Base-by-base conservation (phyloP, 2,329 filamentous ascomycete genomes). In the Pseudogymnoascus sp. region DNA sequence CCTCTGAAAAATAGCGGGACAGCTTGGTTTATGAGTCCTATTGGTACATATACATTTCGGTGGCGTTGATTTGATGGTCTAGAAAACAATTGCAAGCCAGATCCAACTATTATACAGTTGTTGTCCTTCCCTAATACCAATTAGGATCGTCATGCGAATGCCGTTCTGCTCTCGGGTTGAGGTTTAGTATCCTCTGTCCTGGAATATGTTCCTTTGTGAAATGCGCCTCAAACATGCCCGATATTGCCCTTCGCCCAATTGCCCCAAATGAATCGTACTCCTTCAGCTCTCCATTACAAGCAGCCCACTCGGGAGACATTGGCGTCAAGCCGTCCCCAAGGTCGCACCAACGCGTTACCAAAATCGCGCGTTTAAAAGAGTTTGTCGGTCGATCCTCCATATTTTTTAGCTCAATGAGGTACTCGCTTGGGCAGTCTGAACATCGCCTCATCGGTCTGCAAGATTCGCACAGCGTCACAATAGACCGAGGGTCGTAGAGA, bases 291-390 rank as follows among this genome's bases (percentile, higher is more conserved):
- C 81, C 81, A 68, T 82, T 83, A 37, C 80, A 76, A n/a, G 83
- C 80, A 10, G 78, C 79, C 80, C 84, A 86, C 66, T 85, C 81
- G 3, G 74, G 74, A n/a, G 74, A 77, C 10, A 74, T 74, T 2
- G 83, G 81, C 8, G 75, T 77, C 1, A 73, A 77, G 1, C 82
- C 82, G 71, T 84, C 77, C 1, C 84, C 84, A 14, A 87, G 70
- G 72, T 87, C 84, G 65, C 79, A 81, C 84, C 84, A 87, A 16
- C 84, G 74, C 6, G 84, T 86, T 4, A 86, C 80, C 4, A 84
- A 78, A 62, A 87, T 78, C 1, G 81, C 80, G 64, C 86, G 83
- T 68, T 82, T 85, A 73, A 87, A 87, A 2, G 75, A 73, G 10
- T 75, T 69, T 39, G 73, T 66, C 5, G 76, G 71, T 57, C 74